Evolutionary conservation across 2,329 filamentous ascomycete species (phyloP).

Genomic region (Ceratocystis alfenasii): DNA sequence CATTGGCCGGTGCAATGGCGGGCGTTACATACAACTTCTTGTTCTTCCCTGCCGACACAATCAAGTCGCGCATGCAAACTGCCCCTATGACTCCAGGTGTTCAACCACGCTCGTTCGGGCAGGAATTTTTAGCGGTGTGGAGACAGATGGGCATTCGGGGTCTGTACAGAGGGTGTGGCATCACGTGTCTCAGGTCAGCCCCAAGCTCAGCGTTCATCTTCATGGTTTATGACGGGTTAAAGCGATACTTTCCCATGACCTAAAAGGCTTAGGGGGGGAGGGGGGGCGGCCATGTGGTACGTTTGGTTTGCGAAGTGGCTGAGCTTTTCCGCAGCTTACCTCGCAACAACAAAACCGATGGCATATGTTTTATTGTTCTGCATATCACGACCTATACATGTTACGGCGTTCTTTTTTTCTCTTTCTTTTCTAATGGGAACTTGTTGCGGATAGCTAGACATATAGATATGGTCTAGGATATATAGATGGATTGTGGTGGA

Average conservation of each 20-base stretch:
- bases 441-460: background rate
- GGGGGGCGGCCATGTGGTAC: background rate
- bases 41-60: constrained; percentile 93
- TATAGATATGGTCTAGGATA: background rate
- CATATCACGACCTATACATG: background rate
- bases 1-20: constrained; percentile 72
- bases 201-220: constrained; percentile 98
- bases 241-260: constrained; percentile 49
- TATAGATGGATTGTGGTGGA: background rate
- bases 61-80: constrained; percentile 96
- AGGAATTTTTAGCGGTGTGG: constrained; percentile 65
- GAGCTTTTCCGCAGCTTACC: background rate
- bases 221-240: constrained; percentile 81
- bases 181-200: constrained; percentile 75
- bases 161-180: constrained; percentile 87
- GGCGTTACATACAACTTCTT: constrained; percentile 94
- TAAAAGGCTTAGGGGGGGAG: constrained; percentile 22
- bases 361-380: background rate
- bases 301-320: background rate
- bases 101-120: constrained; percentile 54
- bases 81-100: constrained; percentile 50
- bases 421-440: background rate
- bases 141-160: constrained; percentile 67
- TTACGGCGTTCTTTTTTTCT: background rate
- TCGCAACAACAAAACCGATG: background rate